Base-by-base conservation (phyloP, 2,329 filamentous ascomycete species). In the Graphiopsis chlorocephala region DNA sequence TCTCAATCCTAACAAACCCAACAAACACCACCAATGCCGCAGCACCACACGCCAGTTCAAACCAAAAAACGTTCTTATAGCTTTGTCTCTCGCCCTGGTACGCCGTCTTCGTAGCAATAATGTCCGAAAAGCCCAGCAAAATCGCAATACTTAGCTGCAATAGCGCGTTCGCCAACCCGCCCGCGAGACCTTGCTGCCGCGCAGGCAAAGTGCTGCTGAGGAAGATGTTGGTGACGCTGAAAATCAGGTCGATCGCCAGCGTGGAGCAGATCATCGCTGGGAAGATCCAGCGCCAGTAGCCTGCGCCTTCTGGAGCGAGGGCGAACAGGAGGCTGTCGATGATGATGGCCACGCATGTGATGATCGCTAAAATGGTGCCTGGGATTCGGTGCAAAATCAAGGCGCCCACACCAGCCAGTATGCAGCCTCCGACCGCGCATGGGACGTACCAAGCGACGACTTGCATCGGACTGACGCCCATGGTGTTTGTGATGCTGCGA, bases 281-380 rank as follows among this genome's bases (percentile, higher is more conserved):
- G 72, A 93, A 92, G 25, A 91, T 82, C 71, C 85, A 93, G 0
- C 88, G 85, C 91, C 90, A 94, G 80, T 90, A 90, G 52, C 79
- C 83, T 0, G 80, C 82, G 1, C 78, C 73, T 8, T 64, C 28
- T 0, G 89, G 89, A 20, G 88, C 82, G 12, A 90, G 71, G 8
- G 89, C 88, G 67, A 91, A 89, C 1, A 92, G 80, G 0, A 91
- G 75, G 0, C 82, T 82, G 1, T 83, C 81, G 4, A 85, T 74
- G 3, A 91, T 72, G 69, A 84, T 88, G 1, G 87, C 88, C 0
- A 84, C 68, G 2, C 83, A 83, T 1, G 88, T 88, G 35, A 91
- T 81, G 59, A 88, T 73, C 67, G 91, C 81, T 11, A 92, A 78
- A 1, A 89, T 68, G 1, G 84, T 86, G 25, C 88, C 88, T 0